Evolutionary conservation across 1,139 yeast genomes (phyloP).

Genomic region (Nakaseomyces glabratus): DNA sequence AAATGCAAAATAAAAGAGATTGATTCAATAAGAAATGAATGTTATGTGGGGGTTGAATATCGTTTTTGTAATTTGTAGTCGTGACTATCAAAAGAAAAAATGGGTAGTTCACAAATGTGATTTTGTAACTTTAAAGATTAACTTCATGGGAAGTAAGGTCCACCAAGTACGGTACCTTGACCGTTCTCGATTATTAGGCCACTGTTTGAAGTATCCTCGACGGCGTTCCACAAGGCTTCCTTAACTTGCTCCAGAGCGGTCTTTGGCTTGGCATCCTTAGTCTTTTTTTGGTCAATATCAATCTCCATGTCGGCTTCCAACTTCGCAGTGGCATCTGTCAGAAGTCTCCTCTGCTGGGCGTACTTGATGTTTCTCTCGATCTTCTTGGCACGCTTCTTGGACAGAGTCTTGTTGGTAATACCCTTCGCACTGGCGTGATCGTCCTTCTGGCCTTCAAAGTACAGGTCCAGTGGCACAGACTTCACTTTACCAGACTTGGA

Average conservation of each 20-base stretch:
- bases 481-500: constrained; percentile 42
- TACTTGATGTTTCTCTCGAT: constrained; percentile 72
- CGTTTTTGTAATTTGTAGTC: no score
- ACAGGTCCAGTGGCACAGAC: constrained; percentile 58
- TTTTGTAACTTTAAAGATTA: no score
- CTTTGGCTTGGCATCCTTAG: constrained; percentile 25
- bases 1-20: no score
- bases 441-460: constrained; percentile 35
- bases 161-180: constrained; percentile 80
- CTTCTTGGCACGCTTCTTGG: constrained; percentile 76
- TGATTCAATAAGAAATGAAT: no score
- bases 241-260: constrained; percentile 44
- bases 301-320: constrained; percentile 37
- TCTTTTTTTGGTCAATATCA: constrained; percentile 40
- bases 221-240: constrained; percentile 59
- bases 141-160: constrained; percentile 37
- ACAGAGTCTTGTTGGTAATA: constrained; percentile 52
- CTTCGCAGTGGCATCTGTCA: constrained; percentile 41
- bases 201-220: constrained; percentile 44
- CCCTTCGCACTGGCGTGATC: constrained; percentile 14
- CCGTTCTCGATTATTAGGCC: constrained; percentile 43
- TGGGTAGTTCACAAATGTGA: no score
- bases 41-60: no score
- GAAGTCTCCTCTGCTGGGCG: constrained; percentile 46
- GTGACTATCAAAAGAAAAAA: no score